Percentiles rank a stretch among this genome's conserved stretches.
Conservation (phyloP, 306 rosid genomes). For the Sphenostylis stenocarpa region DNA sequence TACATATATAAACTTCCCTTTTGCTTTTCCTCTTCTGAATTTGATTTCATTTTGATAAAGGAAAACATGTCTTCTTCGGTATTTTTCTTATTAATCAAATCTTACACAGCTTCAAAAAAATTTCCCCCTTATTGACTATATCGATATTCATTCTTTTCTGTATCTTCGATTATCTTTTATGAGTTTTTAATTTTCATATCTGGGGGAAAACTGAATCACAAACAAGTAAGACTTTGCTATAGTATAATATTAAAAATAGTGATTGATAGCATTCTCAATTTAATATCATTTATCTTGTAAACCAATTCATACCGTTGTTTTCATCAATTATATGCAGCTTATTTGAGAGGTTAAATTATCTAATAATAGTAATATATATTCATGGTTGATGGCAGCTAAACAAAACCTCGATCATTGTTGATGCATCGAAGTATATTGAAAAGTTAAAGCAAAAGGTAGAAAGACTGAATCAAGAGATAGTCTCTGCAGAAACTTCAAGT, state of each 20-base stretch:
- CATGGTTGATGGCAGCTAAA: slow-evolving; percentile 56
- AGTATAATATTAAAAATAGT: not conserved
- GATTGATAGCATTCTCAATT: not conserved
- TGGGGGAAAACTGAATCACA: not conserved
- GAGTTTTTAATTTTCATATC: not conserved
- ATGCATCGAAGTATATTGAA: slow-evolving; percentile 88
- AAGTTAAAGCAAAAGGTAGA: slow-evolving; percentile 85
- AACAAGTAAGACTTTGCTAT: not conserved
- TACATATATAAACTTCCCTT: not conserved
- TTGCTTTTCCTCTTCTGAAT: not conserved
- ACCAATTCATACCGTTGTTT: not conserved
- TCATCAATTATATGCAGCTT: not conserved
- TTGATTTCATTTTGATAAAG: slow-evolving; percentile 5
- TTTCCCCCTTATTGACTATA: not conserved
- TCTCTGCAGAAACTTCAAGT: slow-evolving; percentile 58
- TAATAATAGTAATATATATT: slow-evolving; percentile 14
- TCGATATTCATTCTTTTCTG: slow-evolving; percentile 4
- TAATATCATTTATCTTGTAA: not conserved
- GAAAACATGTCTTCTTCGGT: not conserved
- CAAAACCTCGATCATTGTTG: slow-evolving; percentile 75
- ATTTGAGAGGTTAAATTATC: not conserved
- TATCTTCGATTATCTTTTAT: not conserved
- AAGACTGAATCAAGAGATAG: slow-evolving; percentile 69
- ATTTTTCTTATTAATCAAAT: not conserved
- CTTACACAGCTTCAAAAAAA: not conserved